These are phyloP conservation scores for Aspergillus arachidicola DNA, from an alignment of 2,329 filamentous ascomycete species.

Conservation along the genomic window DNA sequence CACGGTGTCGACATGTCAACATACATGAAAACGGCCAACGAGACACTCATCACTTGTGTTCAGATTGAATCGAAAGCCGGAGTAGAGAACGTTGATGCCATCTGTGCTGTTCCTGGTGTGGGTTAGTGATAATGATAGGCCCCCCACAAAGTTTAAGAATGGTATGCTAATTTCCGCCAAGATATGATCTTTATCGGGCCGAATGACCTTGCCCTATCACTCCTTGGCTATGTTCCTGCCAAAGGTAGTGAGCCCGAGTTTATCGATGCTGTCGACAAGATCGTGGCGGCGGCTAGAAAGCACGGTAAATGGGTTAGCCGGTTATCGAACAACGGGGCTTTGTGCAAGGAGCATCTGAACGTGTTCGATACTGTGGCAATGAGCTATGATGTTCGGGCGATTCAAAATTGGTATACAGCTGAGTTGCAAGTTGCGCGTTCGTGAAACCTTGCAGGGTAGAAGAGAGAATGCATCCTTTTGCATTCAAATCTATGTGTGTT, in stretches of 20 bases:
- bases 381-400: slow-evolving; percentile 49
- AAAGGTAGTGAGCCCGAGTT: slow-evolving; percentile 53
- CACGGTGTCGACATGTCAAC: slow-evolving; percentile 34
- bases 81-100: slow-evolving; percentile 44
- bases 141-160: background rate
- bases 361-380: slow-evolving; percentile 51
- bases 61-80: slow-evolving; percentile 44
- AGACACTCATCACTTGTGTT: slow-evolving; percentile 34
- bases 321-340: slow-evolving; percentile 42
- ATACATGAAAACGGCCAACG: slow-evolving; percentile 39
- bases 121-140: slow-evolving; percentile 13
- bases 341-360: slow-evolving; percentile 41
- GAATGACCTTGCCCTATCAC: slow-evolving; percentile 20
- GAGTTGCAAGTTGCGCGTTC: slow-evolving; percentile 40
- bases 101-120: slow-evolving; percentile 40
- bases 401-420: slow-evolving; percentile 53
- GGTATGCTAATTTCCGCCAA: background rate
- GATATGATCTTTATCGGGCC: slow-evolving; percentile 38
- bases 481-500: background rate
- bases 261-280: slow-evolving; percentile 59
- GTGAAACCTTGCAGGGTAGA: slow-evolving; percentile 16
- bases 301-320: slow-evolving; percentile 67
- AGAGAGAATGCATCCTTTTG: background rate
- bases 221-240: background rate
- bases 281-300: slow-evolving; percentile 59